These are phyloP conservation scores for Annulohypoxylon nitens DNA, from an alignment of 495 filamentous ascomycete species.

Conservation along the genomic window DNA sequence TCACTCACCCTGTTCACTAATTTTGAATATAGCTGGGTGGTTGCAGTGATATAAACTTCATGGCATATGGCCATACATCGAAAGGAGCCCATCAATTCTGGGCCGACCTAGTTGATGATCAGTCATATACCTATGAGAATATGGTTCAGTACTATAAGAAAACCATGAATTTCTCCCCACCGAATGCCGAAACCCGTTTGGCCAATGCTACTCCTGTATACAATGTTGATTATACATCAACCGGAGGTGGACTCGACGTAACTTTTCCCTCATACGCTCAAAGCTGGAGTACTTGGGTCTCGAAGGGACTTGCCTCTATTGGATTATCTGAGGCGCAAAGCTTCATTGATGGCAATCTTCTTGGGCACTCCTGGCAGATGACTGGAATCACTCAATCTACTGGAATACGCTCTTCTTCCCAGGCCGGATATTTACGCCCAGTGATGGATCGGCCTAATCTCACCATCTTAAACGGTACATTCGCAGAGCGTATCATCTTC, in stretches of 20 bases:
- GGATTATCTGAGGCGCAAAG: background rate
- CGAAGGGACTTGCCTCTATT: constrained; percentile 8
- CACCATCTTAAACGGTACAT: background rate
- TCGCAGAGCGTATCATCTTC: constrained; percentile 50
- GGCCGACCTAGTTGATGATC: background rate
- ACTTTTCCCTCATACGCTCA: constrained; percentile 6
- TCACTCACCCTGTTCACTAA: background rate
- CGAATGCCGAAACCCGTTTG: background rate
- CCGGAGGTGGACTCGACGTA: constrained; percentile 4
- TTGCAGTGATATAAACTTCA: constrained; percentile 8
- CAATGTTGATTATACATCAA: background rate
- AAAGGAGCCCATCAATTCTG: constrained; percentile 1
- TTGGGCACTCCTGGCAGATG: constrained; percentile 1
- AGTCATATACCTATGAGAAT: constrained; percentile 12
- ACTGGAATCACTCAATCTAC: constrained; percentile 1
- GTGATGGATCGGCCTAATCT: background rate
- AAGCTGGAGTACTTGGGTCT: constrained; percentile 16
- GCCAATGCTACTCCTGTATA: background rate
- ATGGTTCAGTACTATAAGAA: constrained; percentile 4
- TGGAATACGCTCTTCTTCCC: background rate
- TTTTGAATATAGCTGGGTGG: background rate
- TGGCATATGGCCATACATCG: constrained; percentile 2
- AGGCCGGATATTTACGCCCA: background rate
- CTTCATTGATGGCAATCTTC: constrained; percentile 6
- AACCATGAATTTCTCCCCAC: constrained; percentile 16